Evolutionary conservation across 1,284 basidiomycete species (phyloP).

Genomic region (Anthracocystis walkeri): DNA sequence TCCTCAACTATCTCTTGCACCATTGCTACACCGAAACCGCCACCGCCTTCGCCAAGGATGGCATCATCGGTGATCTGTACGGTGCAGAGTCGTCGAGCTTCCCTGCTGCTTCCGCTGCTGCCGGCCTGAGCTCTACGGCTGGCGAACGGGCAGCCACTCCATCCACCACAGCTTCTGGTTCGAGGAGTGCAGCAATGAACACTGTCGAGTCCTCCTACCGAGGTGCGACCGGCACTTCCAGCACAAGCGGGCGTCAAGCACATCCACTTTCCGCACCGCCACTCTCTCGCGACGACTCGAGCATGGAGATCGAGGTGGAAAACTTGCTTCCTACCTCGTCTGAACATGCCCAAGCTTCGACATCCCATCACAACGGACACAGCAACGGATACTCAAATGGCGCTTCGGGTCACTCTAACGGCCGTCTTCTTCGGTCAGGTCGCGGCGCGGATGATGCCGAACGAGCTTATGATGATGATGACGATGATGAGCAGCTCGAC

Average conservation of each 20-base stretch:
- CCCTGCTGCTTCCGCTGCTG: constrained; percentile 10
- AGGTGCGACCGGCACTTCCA: not conserved
- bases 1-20: constrained; percentile 83
- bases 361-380: constrained; percentile 12
- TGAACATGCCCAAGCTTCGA: constrained; percentile 16
- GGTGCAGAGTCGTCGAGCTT: constrained; percentile 14
- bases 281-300: constrained; percentile 57
- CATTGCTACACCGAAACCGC: constrained; percentile 79
- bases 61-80: constrained; percentile 63
- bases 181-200: constrained; percentile 3
- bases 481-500: constrained; percentile 28
- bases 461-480: constrained; percentile 14
- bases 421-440: constrained; percentile 4
- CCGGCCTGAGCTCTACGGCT: constrained; percentile 7
- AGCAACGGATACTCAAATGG: constrained; percentile 35
- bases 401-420: constrained; percentile 17
- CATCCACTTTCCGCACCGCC: constrained; percentile 60
- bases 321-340: constrained; percentile 49
- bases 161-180: constrained; percentile 10
- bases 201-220: constrained; percentile 3
- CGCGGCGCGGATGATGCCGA: not conserved
- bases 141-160: constrained; percentile 2
- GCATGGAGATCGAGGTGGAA: constrained; percentile 61
- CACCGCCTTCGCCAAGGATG: constrained; percentile 78
- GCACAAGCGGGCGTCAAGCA: constrained; percentile 32